Evolutionary conservation across 2,329 filamentous ascomycete species (phyloP).

Genomic region (Paecilomyces fulvus): DNA sequence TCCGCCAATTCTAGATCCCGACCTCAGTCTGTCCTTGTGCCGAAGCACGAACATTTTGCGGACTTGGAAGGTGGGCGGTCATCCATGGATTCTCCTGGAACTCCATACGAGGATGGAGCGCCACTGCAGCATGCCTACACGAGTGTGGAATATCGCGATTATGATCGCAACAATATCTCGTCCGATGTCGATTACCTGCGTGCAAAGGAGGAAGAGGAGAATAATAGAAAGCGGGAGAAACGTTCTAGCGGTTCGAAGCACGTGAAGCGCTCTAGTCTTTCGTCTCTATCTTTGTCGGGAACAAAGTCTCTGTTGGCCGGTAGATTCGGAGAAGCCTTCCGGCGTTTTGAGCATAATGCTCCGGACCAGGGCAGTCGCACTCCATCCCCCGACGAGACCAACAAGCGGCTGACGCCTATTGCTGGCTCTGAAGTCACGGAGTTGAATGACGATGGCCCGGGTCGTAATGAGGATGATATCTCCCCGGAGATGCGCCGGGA

Average conservation of each 20-base stretch:
- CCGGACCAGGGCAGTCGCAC: conserved; percentile 20
- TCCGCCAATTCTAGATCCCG: conserved; percentile 60
- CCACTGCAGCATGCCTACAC: conserved; percentile 25
- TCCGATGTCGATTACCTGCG: conserved; percentile 79
- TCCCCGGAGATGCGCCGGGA: conserved; percentile 85
- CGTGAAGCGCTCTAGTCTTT: conserved; percentile 64
- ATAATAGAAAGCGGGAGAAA: conserved; percentile 48
- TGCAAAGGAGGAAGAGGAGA: conserved; percentile 59
- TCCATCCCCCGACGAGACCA: conserved; percentile 36
- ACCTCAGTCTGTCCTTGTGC: conserved; percentile 74
- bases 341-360: conserved; percentile 66
- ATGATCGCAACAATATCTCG: conserved; percentile 50
- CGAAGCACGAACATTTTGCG: conserved; percentile 72
- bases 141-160: conserved; percentile 22
- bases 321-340: conserved; percentile 89
- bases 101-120: conserved; percentile 27
- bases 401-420: conserved; percentile 55
- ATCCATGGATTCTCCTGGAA: conserved; percentile 24
- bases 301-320: conserved; percentile 78
- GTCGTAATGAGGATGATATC: conserved; percentile 60
- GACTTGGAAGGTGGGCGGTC: conserved; percentile 58
- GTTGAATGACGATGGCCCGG: conserved; percentile 59
- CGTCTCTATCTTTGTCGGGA: conserved; percentile 58
- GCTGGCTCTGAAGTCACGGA: conserved; percentile 68
- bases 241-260: conserved; percentile 52